Evolutionary conservation across 1,139 yeast genomes (phyloP), one percentile per base, ranked within the genome.

Genomic region (Geotrichum restrictum): DNA sequence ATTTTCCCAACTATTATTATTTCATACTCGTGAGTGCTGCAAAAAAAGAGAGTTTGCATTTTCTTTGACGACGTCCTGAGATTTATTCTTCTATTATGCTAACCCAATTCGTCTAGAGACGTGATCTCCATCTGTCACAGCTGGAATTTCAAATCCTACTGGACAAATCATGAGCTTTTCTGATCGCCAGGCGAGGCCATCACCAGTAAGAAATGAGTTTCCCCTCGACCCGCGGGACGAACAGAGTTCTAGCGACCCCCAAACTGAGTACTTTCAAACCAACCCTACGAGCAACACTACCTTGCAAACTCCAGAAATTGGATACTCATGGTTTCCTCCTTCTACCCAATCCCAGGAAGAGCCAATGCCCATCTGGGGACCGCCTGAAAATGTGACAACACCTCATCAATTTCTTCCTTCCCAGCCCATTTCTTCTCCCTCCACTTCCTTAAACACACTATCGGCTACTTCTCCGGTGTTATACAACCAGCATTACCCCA

Each of bases 331-430:
- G 32, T 27, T 29, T 29, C 14, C 37, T 14, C 27, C 45, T 29
- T 33, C 45, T 42, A 19, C n/a, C 18, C 36, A 42, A 29, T 11
- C 24, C 45, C 37, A 21, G 36, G 32, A 18, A 11, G 37, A 27
- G 11, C 2, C 36, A 16, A 29, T 14, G 11, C 33, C 33, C 14
- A 5, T 24, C 4, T 2, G 4, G 10, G 21, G 18, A 10, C 33
- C 1, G 2, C 5, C 3, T 16, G 19, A 22, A 22, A 40, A 40
- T 40, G 44, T 27, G 14, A 6, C 45, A n/a, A 19, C 41, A 3
- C 48, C 21, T 13, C 22, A 43, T n/a, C 18, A 29, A 7, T 21
- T 21, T 16, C 22, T 10, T 19, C 22, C n/a, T 14, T 22, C 42
- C 14, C 27, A 11, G 14, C 6, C 21, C 34, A 22, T 32, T 3